phyloP scores from a whole-genome alignment of 2,329 filamentous ascomycete genomes.

The Didymella keratinophila region DNA sequence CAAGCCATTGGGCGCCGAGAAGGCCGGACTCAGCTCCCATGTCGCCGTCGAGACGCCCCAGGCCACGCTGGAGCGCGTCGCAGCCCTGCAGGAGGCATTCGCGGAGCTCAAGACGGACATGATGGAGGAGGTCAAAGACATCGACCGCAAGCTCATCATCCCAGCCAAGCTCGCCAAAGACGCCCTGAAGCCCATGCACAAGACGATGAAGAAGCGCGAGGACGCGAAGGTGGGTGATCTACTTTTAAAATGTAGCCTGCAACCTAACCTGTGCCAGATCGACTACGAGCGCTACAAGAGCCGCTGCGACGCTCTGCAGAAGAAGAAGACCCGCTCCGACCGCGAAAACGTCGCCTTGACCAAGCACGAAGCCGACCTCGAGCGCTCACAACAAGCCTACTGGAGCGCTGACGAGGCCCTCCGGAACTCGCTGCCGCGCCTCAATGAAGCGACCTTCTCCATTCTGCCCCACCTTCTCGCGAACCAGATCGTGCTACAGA shows the following conservation, averaged over 20 bases:
- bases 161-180: conserved; percentile 75
- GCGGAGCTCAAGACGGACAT: conserved; percentile 75
- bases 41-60: conserved; percentile 68
- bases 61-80: conserved; percentile 69
- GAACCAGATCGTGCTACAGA: conserved; percentile 77
- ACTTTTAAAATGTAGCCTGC: neutral
- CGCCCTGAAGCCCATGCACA: conserved; percentile 74
- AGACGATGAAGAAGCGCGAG: conserved; percentile 84
- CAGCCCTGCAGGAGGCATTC: conserved; percentile 71
- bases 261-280: conserved; percentile 55
- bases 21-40: conserved; percentile 58
- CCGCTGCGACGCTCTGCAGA: conserved; percentile 72
- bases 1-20: conserved; percentile 75
- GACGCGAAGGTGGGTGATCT: conserved; percentile 71
- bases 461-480: conserved; percentile 76
- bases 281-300: conserved; percentile 82
- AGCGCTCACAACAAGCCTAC: conserved; percentile 74
- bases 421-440: conserved; percentile 72
- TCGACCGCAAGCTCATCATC: conserved; percentile 73
- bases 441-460: conserved; percentile 74
- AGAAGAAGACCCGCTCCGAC: conserved; percentile 73
- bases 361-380: conserved; percentile 76
- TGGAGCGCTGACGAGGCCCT: conserved; percentile 77
- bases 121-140: conserved; percentile 72
- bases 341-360: conserved; percentile 75